A percentile compares a stretch with the other conserved stretches of the same genome.
Conservation (phyloP, 2,329 filamentous ascomycete species). For the Chalaropsis thielavioides region DNA sequence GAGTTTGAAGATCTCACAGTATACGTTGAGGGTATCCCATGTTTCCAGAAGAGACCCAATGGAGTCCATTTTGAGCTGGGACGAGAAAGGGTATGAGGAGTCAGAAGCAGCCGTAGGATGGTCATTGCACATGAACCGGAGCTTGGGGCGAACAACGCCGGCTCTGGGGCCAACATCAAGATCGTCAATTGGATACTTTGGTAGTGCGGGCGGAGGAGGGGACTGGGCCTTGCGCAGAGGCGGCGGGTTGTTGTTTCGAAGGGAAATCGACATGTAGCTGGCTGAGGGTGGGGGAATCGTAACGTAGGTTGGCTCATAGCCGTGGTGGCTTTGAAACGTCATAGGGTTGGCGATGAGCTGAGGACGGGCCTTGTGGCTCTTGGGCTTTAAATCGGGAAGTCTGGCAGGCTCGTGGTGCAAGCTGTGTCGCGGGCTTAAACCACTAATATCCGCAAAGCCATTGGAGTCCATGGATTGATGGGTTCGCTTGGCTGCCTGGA, state of each 20-base stretch:
- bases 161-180: conserved; percentile 61
- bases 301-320: conserved; percentile 16
- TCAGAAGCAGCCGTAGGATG: conserved; percentile 31
- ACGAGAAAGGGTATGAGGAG: neutral
- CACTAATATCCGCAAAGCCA: conserved; percentile 21
- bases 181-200: conserved; percentile 95
- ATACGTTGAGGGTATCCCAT: conserved; percentile 97
- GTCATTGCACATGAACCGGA: conserved; percentile 64
- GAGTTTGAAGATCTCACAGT: conserved; percentile 82
- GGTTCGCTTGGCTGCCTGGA: conserved; percentile 50
- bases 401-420: conserved; percentile 37
- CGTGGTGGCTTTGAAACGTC: conserved; percentile 10
- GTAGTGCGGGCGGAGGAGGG: conserved; percentile 54
- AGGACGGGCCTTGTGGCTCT: conserved; percentile 29
- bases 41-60: conserved; percentile 77
- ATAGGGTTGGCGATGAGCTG: conserved; percentile 15
- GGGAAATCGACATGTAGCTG: conserved; percentile 16
- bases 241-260: conserved; percentile 26
- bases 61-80: conserved; percentile 57
- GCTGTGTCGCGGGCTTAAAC: conserved; percentile 23
- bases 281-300: conserved; percentile 13
- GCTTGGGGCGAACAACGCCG: conserved; percentile 50
- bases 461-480: conserved; percentile 32
- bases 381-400: conserved; percentile 58
- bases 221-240: conserved; percentile 22